Evolutionary conservation across 352 stramenopile genomes (phyloP), one percentile per base, ranked within the genome.

Genomic region (Pythium rishiriense): DNA sequence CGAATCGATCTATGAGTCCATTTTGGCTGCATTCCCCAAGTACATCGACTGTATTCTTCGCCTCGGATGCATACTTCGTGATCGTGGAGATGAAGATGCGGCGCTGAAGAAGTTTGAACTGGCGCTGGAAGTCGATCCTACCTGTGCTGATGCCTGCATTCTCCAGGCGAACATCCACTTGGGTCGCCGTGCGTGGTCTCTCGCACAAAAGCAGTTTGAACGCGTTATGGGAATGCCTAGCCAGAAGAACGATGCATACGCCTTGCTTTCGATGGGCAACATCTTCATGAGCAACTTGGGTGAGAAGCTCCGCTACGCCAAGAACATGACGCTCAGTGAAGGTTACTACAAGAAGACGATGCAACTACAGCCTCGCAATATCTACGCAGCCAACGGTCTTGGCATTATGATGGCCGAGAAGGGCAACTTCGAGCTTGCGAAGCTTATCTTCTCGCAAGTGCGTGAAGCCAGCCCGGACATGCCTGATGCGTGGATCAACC

Each of bases 271-370:
- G 24, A 92, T 99, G 78, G 97, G 96, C 47, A 99, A 99, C 62
- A 98, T 99, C 61, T 99, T 98, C 72, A 99, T 99, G 87, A 97
- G 90, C 71, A 99, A 98, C 72, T 78, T 99, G 9, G 91, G 96
- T 29, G 93, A 97, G 42, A 97, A 97, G 49, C 91, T 96, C 49
- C 91, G 96, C 8, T 98, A 99, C 81, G 92, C 87, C 24, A 98
- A 98, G 75, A 97, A 99, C 79, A 94, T 99, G 73, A 88, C 91
- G 57, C 88, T 96, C 43, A 92, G 81, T 50, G 93, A 97, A 66
- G 93, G 96, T 25, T 99, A 98, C 72, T 99, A 98, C 85, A 97
- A 97, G 70, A 92, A 98, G 70, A 98, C 97, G 24, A 75, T 98
- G 25, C 72, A 85, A 45, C 97, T 92, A 22, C 92, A 98, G 63